Percentiles rank a stretch among this genome's conserved stretches.
Conservation (phyloP, 2,329 filamentous ascomycete genomes). For the Hymenoscyphus albidus region DNA sequence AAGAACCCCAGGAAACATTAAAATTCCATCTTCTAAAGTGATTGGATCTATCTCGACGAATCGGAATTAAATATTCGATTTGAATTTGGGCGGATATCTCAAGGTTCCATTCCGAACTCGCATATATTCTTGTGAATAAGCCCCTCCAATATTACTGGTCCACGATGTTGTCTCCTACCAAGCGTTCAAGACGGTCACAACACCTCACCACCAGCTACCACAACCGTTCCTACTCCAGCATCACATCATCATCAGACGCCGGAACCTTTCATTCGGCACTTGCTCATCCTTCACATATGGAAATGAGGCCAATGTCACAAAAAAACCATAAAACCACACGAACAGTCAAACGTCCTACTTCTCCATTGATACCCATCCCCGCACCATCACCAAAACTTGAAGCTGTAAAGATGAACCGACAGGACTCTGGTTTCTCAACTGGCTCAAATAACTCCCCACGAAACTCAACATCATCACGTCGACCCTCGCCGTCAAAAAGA, state of each 20-base stretch:
- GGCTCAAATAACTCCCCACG: constrained; percentile 18
- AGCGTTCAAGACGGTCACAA: constrained; percentile 19
- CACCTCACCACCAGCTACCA: constrained; percentile 24
- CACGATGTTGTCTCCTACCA: constrained; percentile 20
- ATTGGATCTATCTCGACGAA: background rate
- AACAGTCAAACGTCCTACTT: constrained; percentile 11
- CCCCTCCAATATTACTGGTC: background rate
- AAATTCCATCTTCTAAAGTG: background rate
- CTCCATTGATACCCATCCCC: constrained; percentile 5
- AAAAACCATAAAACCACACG: constrained; percentile 2
- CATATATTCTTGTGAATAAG: constrained; percentile 2
- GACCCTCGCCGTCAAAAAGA: constrained; percentile 15
- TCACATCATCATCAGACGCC: constrained; percentile 29
- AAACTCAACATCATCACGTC: constrained; percentile 20
- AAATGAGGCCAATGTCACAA: constrained; percentile 17
- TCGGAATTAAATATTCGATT: background rate
- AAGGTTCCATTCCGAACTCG: background rate
- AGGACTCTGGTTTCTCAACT: constrained; percentile 32
- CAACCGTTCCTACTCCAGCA: constrained; percentile 29
- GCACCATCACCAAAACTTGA: constrained; percentile 15
- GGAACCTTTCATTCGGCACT: constrained; percentile 32
- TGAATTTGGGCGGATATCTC: background rate
- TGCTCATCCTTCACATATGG: constrained; percentile 22
- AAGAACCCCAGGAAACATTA: background rate
- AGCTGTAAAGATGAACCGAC: constrained; percentile 27